Conservation (phyloP, 225 moss, liverwort and hornwort genomes). For the Bryoerythrophyllum caledonicum region DNA sequence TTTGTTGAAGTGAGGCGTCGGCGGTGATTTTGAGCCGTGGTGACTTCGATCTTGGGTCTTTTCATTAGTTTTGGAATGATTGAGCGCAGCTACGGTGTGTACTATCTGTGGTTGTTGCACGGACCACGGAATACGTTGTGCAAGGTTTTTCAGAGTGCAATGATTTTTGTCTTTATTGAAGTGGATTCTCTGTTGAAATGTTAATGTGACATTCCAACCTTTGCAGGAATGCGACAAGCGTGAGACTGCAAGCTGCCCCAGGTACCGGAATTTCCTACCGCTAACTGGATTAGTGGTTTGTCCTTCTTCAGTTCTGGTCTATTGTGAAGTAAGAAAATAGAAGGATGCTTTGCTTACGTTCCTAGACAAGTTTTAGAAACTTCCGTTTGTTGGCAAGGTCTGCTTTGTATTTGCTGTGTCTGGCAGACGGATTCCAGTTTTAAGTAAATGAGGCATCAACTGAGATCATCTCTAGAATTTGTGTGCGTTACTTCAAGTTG, state of each 20-base stretch:
- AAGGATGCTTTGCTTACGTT: neutral
- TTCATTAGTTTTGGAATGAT: neutral
- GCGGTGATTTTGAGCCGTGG: neutral
- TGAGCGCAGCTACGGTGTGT: neutral
- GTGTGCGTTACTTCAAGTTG: neutral
- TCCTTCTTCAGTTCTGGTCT: neutral
- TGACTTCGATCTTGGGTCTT: neutral
- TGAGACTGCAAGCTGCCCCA: slow-evolving; percentile 21
- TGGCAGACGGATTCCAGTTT: neutral
- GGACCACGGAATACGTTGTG: neutral
- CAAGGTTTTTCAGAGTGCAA: neutral
- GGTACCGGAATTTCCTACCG: slow-evolving; percentile 20
- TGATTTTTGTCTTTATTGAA: neutral
- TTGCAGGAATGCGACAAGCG: slow-evolving; percentile 22
- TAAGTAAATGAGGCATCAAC: neutral
- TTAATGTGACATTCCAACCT: neutral
- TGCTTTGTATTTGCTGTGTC: neutral
- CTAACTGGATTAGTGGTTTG: neutral
- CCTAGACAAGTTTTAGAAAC: neutral
- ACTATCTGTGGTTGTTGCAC: neutral
- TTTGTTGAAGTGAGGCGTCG: neutral
- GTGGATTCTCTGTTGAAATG: neutral
- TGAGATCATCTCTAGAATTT: neutral
- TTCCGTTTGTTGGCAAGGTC: neutral
- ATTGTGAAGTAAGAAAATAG: neutral